These are phyloP conservation scores for Rhizophagus prolifer DNA, from an alignment of 192 early-diverging fungal genomes.

Conservation along the genomic window DNA sequence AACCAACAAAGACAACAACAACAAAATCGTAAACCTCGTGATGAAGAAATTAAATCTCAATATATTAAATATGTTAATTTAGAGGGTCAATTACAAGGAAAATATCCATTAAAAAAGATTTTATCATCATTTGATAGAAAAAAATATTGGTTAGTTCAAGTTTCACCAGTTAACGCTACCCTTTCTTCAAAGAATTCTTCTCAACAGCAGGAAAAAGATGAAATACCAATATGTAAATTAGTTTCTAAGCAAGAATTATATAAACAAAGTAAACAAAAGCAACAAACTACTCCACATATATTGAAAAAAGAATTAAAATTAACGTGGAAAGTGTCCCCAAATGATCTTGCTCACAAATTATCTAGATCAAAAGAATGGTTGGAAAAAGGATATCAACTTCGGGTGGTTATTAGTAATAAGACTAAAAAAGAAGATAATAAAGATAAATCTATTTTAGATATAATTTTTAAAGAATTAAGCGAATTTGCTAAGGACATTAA, in stretches of 20 bases:
- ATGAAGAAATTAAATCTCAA: conserved; percentile 53
- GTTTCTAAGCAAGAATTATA: conserved; percentile 51
- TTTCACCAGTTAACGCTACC: conserved; percentile 31
- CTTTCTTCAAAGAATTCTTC: not conserved
- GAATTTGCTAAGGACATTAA: not conserved
- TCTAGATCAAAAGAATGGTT: conserved; percentile 45
- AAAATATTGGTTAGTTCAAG: conserved; percentile 49
- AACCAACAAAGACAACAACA: not conserved
- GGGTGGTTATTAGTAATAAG: conserved; percentile 41
- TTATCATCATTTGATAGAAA: conserved; percentile 45
- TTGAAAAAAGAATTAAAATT: conserved; percentile 50
- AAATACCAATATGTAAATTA: conserved; percentile 49
- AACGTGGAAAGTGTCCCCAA: conserved; percentile 51
- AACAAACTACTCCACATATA: conserved; percentile 31
- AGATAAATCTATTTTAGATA: not conserved
- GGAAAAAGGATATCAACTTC: conserved; percentile 53
- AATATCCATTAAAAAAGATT: conserved; percentile 32
- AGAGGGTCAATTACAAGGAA: conserved; percentile 39
- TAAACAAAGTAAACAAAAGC: conserved; percentile 48
- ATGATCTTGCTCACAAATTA: conserved; percentile 56
- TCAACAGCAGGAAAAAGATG: not conserved
- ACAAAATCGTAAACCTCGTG: conserved; percentile 38
- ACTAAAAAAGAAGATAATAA: not conserved
- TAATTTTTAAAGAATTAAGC: not conserved
- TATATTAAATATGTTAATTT: conserved; percentile 47